Percentiles rank a stretch among this genome's conserved stretches.
phyloP scores from a whole-genome alignment of 768 basidiomycete genomes.

The Serendipita sp. region DNA sequence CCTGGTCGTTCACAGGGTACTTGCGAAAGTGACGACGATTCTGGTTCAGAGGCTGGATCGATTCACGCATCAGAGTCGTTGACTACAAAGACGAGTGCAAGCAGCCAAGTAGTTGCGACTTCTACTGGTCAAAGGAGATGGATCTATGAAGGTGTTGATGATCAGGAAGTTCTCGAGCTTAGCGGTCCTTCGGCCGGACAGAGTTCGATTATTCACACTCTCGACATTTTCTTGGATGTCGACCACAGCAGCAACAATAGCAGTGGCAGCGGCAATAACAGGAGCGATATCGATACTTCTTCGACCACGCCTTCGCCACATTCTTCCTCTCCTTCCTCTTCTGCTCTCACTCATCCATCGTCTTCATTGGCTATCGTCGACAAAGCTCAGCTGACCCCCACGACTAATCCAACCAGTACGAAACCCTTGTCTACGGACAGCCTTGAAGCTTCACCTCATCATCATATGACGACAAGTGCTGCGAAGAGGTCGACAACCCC shows the following conservation, averaged over 20 bases:
- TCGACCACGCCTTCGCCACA: neutral
- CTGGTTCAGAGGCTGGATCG: conserved; percentile 11
- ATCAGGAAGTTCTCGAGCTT: conserved; percentile 32
- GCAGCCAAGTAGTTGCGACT: neutral
- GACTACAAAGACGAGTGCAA: neutral
- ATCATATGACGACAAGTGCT: no score
- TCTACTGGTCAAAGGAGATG: conserved; percentile 16
- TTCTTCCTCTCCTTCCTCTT: no score
- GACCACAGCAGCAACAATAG: conserved; percentile 24
- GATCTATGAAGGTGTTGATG: conserved; percentile 61
- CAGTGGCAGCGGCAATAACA: neutral
- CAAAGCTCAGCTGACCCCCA: neutral
- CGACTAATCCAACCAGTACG: no score
- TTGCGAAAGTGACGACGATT: neutral
- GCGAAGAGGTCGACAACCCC: no score
- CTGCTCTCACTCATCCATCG: neutral
- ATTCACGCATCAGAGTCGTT: conserved; percentile 6
- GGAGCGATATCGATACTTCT: no score
- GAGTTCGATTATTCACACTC: conserved; percentile 70
- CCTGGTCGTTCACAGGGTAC: neutral
- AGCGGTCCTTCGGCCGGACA: conserved; percentile 92
- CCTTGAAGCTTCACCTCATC: no score
- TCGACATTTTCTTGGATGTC: conserved; percentile 58
- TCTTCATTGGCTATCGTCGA: neutral
- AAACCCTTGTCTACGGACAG: no score